Evolutionary conservation across 495 filamentous ascomycete genomes (phyloP).

Genomic region (Lophiostoma macrostomum): DNA sequence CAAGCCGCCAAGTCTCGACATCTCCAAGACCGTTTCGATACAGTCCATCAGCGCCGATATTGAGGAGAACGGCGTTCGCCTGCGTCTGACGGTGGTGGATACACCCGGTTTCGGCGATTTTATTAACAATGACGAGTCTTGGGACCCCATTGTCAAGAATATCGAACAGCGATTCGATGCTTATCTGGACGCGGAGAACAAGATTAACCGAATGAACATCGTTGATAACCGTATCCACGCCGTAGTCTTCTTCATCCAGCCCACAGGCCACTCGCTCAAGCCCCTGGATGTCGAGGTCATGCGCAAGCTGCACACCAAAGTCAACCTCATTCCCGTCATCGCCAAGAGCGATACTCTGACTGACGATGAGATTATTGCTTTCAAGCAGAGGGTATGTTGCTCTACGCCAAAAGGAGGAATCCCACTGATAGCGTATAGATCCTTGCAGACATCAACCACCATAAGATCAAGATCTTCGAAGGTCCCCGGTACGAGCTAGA

Average conservation of each 20-base stretch:
- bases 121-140: slow-evolving; percentile 99
- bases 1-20: slow-evolving; percentile 92
- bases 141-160: slow-evolving; percentile 98
- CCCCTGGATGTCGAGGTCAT: slow-evolving; percentile 98
- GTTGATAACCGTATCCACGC: slow-evolving; percentile 98
- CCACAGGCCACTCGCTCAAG: slow-evolving; percentile 98
- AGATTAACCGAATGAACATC: slow-evolving; percentile 99
- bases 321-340: slow-evolving; percentile 98
- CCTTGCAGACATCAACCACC: slow-evolving; percentile 91
- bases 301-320: slow-evolving; percentile 98
- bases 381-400: slow-evolving; percentile 85
- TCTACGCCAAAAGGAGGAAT: neutral
- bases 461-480: slow-evolving; percentile 98
- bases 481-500: slow-evolving; percentile 97
- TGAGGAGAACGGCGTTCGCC: slow-evolving; percentile 96
- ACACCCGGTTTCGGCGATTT: slow-evolving; percentile 98
- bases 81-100: slow-evolving; percentile 94
- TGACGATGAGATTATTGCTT: slow-evolving; percentile 87
- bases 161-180: slow-evolving; percentile 98
- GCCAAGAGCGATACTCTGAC: slow-evolving; percentile 98
- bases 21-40: slow-evolving; percentile 98
- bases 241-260: slow-evolving; percentile 99
- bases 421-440: slow-evolving; percentile 59
- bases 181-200: slow-evolving; percentile 98
- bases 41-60: slow-evolving; percentile 98